Percentiles rank a stretch among this genome's conserved stretches.
phyloP scores from a whole-genome alignment of 192 early-diverging fungal genomes.

The Linnemannia schmuckeri region DNA sequence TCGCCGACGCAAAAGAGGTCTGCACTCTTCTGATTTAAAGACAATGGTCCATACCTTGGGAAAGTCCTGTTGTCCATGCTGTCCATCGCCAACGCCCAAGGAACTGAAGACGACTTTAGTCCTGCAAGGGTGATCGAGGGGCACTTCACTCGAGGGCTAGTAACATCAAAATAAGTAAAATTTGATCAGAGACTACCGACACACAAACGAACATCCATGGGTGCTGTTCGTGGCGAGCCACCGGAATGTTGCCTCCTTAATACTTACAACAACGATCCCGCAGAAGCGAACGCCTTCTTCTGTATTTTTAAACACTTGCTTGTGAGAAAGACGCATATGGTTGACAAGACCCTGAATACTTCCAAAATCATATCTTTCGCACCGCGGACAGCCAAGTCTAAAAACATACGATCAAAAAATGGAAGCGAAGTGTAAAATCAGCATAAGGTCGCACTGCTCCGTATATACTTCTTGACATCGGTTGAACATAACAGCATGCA shows the following conservation, averaged over 20 bases:
- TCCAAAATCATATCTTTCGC: conserved; percentile 81
- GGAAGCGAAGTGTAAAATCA: conserved; percentile 23
- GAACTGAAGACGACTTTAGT: conserved; percentile 51
- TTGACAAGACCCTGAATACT: conserved; percentile 91
- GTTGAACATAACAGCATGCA: neutral
- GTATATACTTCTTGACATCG: neutral
- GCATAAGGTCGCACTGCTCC: neutral
- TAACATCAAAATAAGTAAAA: neutral
- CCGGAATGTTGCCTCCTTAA: conserved; percentile 40
- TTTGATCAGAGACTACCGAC: neutral
- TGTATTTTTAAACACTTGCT: conserved; percentile 79
- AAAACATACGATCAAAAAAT: neutral
- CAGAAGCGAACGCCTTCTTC: conserved; percentile 81
- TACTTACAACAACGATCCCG: conserved; percentile 72
- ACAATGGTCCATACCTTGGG: conserved; percentile 10
- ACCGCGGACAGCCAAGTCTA: conserved; percentile 83
- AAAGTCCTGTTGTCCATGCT: conserved; percentile 25
- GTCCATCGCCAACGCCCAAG: conserved; percentile 30
- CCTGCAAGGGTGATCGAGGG: conserved; percentile 45
- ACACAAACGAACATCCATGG: conserved; percentile 63
- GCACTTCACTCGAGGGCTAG: conserved; percentile 46
- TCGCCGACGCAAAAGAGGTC: neutral
- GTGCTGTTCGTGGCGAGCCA: conserved; percentile 4
- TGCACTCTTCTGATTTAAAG: neutral
- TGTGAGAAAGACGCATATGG: conserved; percentile 83